Percentiles rank a stretch among this genome's conserved stretches.
phyloP scores from a whole-genome alignment of 805 yeast genomes.

The Starmerella powellii region DNA sequence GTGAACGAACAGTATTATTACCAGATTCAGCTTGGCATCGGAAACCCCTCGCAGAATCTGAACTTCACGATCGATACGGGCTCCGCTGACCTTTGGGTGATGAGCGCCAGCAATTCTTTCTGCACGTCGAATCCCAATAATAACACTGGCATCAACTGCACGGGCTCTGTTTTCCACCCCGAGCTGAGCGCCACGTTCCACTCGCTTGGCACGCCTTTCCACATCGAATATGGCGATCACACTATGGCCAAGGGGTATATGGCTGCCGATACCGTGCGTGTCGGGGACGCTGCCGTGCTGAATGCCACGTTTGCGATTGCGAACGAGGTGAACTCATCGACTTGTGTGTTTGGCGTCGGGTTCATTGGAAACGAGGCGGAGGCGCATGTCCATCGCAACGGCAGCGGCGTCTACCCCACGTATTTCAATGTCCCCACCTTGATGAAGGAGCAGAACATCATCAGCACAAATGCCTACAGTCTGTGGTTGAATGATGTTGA shows the following conservation, averaged over 20 bases:
- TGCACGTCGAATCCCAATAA: conserved; percentile 9
- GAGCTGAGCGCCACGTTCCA: conserved; percentile 25
- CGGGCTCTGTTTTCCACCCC: conserved; percentile 25
- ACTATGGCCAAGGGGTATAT: conserved; percentile 41
- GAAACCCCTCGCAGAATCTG: conserved; percentile 43
- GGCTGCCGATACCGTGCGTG: conserved; percentile 38
- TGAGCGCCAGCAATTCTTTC: conserved; percentile 15
- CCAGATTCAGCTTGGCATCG: conserved; percentile 29
- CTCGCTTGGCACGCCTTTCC: conserved; percentile 15
- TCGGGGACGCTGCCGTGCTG: conserved; percentile 39
- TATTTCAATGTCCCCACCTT: conserved; percentile 56
- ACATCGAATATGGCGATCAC: conserved; percentile 32
- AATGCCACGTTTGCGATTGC: conserved; percentile 65
- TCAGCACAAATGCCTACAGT: conserved; percentile 36
- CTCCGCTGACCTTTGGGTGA: conserved; percentile 59
- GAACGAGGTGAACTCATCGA: conserved; percentile 45
- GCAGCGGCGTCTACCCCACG: conserved; percentile 13
- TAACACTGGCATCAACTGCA: conserved; percentile 19
- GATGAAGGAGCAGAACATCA: conserved; percentile 39
- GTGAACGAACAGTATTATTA: conserved; percentile 20
- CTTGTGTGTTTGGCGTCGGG: conserved; percentile 40
- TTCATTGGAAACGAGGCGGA: conserved; percentile 28
- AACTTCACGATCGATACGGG: conserved; percentile 58
- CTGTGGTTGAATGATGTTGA: conserved; percentile 33
- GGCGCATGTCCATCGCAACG: conserved; percentile 15